These are phyloP conservation scores for Fusarium napiforme DNA, from an alignment of 2,329 filamentous ascomycete genomes.

Conservation along the genomic window DNA sequence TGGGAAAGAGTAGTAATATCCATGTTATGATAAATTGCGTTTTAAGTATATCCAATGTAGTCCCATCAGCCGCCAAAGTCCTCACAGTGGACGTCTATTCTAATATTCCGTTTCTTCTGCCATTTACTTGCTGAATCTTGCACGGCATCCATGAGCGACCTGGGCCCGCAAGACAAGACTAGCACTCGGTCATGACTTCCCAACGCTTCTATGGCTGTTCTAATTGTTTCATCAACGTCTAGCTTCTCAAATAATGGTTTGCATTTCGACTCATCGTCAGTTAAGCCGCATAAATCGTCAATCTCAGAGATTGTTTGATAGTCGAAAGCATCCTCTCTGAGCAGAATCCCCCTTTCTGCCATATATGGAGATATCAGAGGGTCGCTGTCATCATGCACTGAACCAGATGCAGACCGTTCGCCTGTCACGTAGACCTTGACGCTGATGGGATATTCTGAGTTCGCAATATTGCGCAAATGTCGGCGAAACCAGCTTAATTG, in stretches of 20 bases:
- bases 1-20: not conserved
- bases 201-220: fast-evolving
- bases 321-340: not conserved
- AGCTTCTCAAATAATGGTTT: not conserved
- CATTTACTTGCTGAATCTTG: not conserved
- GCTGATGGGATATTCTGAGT: not conserved
- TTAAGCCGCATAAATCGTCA: fast-evolving
- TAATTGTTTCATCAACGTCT: not conserved
- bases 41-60: fast-evolving
- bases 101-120: not conserved
- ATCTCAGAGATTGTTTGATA: not conserved
- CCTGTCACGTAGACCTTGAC: not conserved
- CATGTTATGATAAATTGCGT: fast-evolving
- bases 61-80: not conserved
- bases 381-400: fast-evolving
- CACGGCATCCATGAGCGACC: not conserved
- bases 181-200: not conserved
- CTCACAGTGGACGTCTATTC: not conserved
- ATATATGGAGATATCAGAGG: fast-evolving
- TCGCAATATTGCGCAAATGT: not conserved
- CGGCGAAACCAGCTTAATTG: not conserved
- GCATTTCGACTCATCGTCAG: fast-evolving
- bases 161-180: fast-evolving
- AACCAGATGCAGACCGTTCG: not conserved
- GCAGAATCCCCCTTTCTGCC: not conserved